Conservation (phyloP, 176 grass and related monocot genomes). For the bread wheat (Triticum aestivum) region DNA sequence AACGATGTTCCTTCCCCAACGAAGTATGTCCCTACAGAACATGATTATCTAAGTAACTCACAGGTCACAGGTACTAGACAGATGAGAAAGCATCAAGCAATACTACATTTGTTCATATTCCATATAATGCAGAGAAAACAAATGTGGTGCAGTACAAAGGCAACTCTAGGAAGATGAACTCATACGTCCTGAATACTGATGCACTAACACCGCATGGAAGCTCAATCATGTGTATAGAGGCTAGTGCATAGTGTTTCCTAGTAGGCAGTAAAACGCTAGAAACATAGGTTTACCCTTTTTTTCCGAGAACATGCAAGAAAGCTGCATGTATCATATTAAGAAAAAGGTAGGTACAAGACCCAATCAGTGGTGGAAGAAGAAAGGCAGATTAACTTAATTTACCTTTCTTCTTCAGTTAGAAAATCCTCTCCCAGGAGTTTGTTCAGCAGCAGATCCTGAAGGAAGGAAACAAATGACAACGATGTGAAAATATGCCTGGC, state of each 20-base stretch:
- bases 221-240: neutral
- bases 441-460: slow-evolving; percentile 91
- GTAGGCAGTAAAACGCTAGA: neutral
- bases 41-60: slow-evolving; percentile 21
- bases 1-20: slow-evolving; percentile 93
- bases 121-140: neutral
- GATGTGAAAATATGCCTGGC: neutral
- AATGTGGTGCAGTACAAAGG: neutral
- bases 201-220: neutral
- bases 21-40: slow-evolving; percentile 75
- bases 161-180: neutral
- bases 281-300: slow-evolving; percentile 73
- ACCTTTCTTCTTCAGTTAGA: slow-evolving; percentile 96
- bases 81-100: neutral
- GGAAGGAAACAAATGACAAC: slow-evolving; percentile 10
- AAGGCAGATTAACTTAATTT: slow-evolving; percentile 20
- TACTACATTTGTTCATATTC: neutral
- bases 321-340: too few relatives aligned
- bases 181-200: neutral
- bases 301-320: neutral
- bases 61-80: neutral
- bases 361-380: neutral
- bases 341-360: neutral
- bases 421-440: slow-evolving; percentile 92
- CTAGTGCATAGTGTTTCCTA: neutral